Evolutionary conservation across 176 grass and related monocot species (phyloP).

Genomic region (Puccinellia tenuiflora): DNA sequence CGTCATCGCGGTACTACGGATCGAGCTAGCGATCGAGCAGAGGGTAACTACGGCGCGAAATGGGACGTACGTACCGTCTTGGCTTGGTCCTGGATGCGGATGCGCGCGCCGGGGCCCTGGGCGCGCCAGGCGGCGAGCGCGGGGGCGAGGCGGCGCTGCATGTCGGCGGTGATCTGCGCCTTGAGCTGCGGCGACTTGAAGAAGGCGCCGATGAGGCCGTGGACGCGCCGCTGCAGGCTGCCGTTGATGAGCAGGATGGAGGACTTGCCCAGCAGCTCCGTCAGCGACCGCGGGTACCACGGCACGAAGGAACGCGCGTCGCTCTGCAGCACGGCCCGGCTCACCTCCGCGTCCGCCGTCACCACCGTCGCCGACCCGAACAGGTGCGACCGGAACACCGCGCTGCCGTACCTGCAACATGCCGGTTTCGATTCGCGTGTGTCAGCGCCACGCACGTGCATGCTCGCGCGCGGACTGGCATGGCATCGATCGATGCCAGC

Average conservation of each 20-base stretch:
- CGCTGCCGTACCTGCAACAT: slow-evolving; percentile 63
- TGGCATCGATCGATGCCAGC: slow-evolving; percentile 7
- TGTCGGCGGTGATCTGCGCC: slow-evolving; percentile 82
- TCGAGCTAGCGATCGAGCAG: neutral
- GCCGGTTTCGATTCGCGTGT: neutral
- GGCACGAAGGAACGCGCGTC: slow-evolving; percentile 77
- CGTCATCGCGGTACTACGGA: neutral
- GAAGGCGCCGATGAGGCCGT: slow-evolving; percentile 83
- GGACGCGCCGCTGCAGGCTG: slow-evolving; percentile 66
- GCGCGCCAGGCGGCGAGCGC: slow-evolving; percentile 21
- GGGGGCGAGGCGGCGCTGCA: slow-evolving; percentile 46
- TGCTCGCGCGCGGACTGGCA: neutral
- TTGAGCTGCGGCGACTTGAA: slow-evolving; percentile 86
- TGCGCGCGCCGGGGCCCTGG: slow-evolving; percentile 26
- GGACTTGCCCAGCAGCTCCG: slow-evolving; percentile 92
- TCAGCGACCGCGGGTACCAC: slow-evolving; percentile 92
- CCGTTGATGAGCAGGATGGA: slow-evolving; percentile 93
- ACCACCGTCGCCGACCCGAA: slow-evolving; percentile 79
- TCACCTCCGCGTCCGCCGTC: slow-evolving; percentile 85
- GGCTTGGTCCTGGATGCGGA: slow-evolving; percentile 82
- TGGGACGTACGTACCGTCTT: slow-evolving; percentile 46
- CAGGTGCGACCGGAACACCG: slow-evolving; percentile 93
- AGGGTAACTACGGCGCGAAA: no score
- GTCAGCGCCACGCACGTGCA: neutral
- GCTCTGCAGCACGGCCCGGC: slow-evolving; percentile 68